Base-by-base conservation (phyloP, 2,329 filamentous ascomycete genomes). In the Sporothrix pallida region DNA sequence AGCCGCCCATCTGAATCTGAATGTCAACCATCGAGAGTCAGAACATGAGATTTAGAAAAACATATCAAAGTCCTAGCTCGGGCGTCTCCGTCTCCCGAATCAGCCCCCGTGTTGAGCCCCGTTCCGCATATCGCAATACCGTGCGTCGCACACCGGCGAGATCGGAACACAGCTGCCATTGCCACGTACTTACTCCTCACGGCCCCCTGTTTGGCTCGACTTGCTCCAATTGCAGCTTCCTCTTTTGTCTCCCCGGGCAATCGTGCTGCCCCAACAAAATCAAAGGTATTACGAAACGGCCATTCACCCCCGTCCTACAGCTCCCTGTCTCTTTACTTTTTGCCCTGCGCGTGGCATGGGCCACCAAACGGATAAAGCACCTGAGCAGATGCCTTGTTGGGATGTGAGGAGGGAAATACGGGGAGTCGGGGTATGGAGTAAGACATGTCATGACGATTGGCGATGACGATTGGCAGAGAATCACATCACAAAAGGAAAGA, bases 361-460 rank as follows among this genome's bases (percentile, higher is more conserved):
- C 50, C 26, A 42, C 50, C 17, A 42, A 9, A 17, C 6, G 31
- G 31, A 44, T 44, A 23, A 20, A 23, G 46, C 50, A 70, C 50
- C 50, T 44, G 67, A 56, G 67, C 67, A 56, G 31, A 23, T 70
- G 50, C 67, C 50, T 56, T 70, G 50, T 58, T 70, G 67, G 31
- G 65, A 68, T 3, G 46, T 52, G 46, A n/a, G 23, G 65, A 20
- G 46, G 50, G 8, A 68, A 31, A 62, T 9, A 52, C 2, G 46
- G 23, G 13, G 13, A 52, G 48, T 68, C 23, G 23, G 65, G 46
- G 23, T 1, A 17, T 13, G 12, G 23, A 31, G 46, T 37, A 9
- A 20, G 46, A 68, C 63, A 68, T 37, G 31, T 5, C 31, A 9
- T 50, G 17, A 26, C 17, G 20, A 50, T 50, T 67, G 44, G 44